Evolutionary conservation across 805 yeast genomes (phyloP).

Genomic region (Pichia phayaonensis): DNA sequence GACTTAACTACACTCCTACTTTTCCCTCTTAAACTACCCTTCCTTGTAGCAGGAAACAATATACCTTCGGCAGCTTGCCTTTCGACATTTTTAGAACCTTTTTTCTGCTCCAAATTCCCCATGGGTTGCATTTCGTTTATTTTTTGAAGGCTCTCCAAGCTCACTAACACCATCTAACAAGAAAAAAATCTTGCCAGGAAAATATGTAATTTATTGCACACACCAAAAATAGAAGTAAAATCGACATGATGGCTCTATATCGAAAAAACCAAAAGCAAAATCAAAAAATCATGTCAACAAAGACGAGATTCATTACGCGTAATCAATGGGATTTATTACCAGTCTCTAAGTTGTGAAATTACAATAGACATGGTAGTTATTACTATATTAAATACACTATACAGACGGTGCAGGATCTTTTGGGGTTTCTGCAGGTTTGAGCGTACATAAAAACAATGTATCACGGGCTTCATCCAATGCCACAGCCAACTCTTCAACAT

Average conservation of each 20-base stretch:
- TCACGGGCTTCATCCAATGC: slow-evolving; percentile 49
- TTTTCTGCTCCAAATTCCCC: not conserved
- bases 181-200: not conserved
- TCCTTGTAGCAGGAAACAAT: not conserved
- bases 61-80: not conserved
- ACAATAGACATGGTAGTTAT: not conserved
- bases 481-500: slow-evolving; percentile 37
- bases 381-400: not conserved
- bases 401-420: not conserved
- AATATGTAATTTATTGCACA: not conserved
- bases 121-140: not conserved
- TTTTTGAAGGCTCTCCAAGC: not conserved
- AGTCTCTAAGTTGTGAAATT: no score
- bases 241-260: not conserved
- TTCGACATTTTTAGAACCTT: not conserved
- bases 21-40: not conserved
- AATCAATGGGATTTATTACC: not conserved
- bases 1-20: not conserved
- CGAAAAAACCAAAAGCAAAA: not conserved
- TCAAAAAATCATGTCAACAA: not conserved
- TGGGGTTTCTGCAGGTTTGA: slow-evolving; percentile 11
- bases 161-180: not conserved
- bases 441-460: slow-evolving; percentile 50
- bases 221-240: not conserved
- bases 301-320: not conserved